Percentiles rank a stretch among this genome's conserved stretches.
phyloP scores from a whole-genome alignment of 2,329 filamentous ascomycete genomes.

The Sphaerulina vaccinii region DNA sequence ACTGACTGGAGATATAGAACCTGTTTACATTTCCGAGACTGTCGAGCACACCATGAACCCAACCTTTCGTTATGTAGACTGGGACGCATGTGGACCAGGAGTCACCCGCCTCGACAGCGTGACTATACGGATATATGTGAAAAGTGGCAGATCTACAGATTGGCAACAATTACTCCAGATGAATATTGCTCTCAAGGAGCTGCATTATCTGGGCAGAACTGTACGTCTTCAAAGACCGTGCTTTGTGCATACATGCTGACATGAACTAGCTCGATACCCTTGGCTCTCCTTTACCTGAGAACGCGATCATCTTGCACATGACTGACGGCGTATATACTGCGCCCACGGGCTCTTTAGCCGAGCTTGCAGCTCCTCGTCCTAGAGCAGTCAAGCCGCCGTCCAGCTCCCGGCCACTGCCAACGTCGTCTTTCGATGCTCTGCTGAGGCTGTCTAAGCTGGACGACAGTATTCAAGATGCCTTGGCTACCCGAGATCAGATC shows the following conservation, averaged over 20 bases:
- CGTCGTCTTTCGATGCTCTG: constrained; percentile 81
- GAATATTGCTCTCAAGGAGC: constrained; percentile 64
- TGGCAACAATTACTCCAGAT: constrained; percentile 71
- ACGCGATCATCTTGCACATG: constrained; percentile 82
- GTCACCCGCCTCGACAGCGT: constrained; percentile 66
- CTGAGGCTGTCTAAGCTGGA: constrained; percentile 88
- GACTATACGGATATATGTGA: constrained; percentile 73
- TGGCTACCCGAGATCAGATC: constrained; percentile 71
- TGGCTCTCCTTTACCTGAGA: constrained; percentile 71
- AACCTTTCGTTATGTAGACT: constrained; percentile 81
- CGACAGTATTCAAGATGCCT: constrained; percentile 84
- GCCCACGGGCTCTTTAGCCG: constrained; percentile 28
- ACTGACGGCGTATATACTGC: constrained; percentile 78
- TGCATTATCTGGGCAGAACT: constrained; percentile 74
- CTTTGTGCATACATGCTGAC: constrained; percentile 3
- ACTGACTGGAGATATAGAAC: constrained; percentile 51
- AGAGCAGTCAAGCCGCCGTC: constrained; percentile 12
- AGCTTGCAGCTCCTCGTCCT: constrained; percentile 30
- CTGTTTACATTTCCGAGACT: constrained; percentile 87
- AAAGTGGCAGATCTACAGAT: constrained; percentile 52
- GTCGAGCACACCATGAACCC: constrained; percentile 80
- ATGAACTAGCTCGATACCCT: constrained; percentile 55
- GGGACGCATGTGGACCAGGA: constrained; percentile 60
- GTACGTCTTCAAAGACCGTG: constrained; percentile 34
- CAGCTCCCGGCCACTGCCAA: constrained; percentile 50